Base-by-base conservation (phyloP, 148 eudicot genomes). In the Agrostemma githago region DNA sequence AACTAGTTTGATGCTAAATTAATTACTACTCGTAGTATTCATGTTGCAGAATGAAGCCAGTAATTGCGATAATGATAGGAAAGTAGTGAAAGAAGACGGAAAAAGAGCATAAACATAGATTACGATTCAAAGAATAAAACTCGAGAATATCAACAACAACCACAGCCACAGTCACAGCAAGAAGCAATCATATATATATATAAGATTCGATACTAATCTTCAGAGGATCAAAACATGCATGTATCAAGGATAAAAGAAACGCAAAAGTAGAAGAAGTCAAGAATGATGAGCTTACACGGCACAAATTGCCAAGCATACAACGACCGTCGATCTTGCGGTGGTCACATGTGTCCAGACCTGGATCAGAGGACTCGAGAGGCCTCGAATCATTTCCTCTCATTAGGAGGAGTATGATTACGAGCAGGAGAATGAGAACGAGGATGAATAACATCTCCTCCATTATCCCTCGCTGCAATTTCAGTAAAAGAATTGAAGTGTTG, bases 301-400 rank as follows among this genome's bases (percentile, higher is more conserved):
- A 86, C 77, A 84, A 83, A 19, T 72, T 20, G 4, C 88, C 89
- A 71, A 77, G 76, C 9, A 48, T 8, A 2, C 54, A 48, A 48
- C 12, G 14, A 48, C n/a, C n/a, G n/a, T n/a, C n/a, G n/a, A n/a
- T n/a, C n/a, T n/a, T n/a, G n/a, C n/a, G n/a, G n/a, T n/a, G n/a
- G n/a, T n/a, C n/a, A n/a, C n/a, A n/a, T n/a, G n/a, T n/a, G n/a
- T n/a, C n/a, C n/a, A n/a, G n/a, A n/a, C n/a, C n/a, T n/a, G n/a
- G n/a, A n/a, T n/a, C n/a, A n/a, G n/a, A n/a, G n/a, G n/a, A n/a
- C n/a, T n/a, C n/a, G n/a, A n/a, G n/a, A n/a, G n/a, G n/a, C n/a
- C n/a, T n/a, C n/a, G n/a, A n/a, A n/a, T n/a, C n/a, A n/a, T n/a
- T n/a, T n/a, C n/a, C n/a, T n/a, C n/a, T n/a, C n/a, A n/a, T n/a